Evolutionary conservation across 2,329 filamentous ascomycete species (phyloP).

Genomic region (Fusarium domesticum): DNA sequence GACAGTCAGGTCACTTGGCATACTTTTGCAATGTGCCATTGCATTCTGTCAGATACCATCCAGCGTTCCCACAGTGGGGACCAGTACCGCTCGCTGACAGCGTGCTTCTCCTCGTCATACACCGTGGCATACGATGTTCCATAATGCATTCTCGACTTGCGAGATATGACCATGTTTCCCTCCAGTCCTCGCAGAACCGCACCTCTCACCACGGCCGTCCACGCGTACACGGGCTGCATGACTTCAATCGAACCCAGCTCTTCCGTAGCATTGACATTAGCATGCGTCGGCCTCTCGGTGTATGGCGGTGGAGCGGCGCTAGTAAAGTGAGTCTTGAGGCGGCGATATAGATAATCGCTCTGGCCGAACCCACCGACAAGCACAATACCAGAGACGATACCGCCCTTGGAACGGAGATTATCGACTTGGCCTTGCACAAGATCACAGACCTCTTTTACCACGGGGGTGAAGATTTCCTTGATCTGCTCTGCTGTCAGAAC

Average conservation of each 20-base stretch:
- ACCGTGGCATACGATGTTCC: constrained; percentile 79
- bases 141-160: constrained; percentile 73
- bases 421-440: constrained; percentile 66
- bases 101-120: constrained; percentile 73
- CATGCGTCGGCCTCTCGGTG: constrained; percentile 68
- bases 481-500: constrained; percentile 68
- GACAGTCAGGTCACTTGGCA: too few relatives aligned
- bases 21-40: constrained; percentile 80
- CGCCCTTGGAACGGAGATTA: constrained; percentile 57
- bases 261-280: constrained; percentile 44
- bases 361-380: constrained; percentile 80
- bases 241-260: constrained; percentile 65
- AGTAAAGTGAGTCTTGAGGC: constrained; percentile 66
- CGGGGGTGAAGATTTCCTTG: constrained; percentile 72
- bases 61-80: constrained; percentile 75
- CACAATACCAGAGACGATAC: constrained; percentile 69
- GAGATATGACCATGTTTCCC: constrained; percentile 74
- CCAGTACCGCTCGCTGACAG: constrained; percentile 73
- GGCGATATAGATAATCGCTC: constrained; percentile 71
- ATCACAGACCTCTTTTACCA: constrained; percentile 67
- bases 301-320: constrained; percentile 59
- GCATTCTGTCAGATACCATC: constrained; percentile 82
- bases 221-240: constrained; percentile 78
- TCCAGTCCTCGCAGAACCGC: constrained; percentile 73
- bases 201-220: constrained; percentile 76